These are phyloP conservation scores for Cutaneotrichosporon curvatum DNA, from an alignment of 1,284 basidiomycete genomes.

Conservation along the genomic window DNA sequence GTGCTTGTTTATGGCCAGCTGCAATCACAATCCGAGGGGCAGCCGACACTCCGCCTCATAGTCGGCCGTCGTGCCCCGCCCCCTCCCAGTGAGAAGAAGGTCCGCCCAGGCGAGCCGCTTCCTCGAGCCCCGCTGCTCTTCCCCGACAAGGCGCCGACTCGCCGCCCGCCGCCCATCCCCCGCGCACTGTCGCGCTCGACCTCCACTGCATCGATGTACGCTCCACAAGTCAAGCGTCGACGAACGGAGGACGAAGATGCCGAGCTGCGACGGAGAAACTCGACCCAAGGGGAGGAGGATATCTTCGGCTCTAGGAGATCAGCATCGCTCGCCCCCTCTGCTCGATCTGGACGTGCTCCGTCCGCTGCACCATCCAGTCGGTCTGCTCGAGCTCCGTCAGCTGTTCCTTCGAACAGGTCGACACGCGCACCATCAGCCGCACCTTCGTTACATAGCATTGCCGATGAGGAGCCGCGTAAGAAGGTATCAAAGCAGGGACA, in stretches of 20 bases:
- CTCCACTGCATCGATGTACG: constrained; percentile 36
- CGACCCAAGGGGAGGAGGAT: constrained; percentile 29
- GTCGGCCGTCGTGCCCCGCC: constrained; percentile 28
- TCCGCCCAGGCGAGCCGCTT: constrained; percentile 44
- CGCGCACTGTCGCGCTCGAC: constrained; percentile 18
- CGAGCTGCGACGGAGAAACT: constrained; percentile 7
- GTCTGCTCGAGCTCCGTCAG: background rate
- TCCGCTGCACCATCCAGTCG: background rate
- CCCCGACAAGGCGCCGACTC: constrained; percentile 24
- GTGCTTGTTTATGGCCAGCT: constrained; percentile 17
- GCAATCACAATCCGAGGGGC: background rate
- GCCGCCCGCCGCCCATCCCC: constrained; percentile 22
- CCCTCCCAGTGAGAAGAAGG: constrained; percentile 26
- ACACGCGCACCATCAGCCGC: constrained; percentile 5
- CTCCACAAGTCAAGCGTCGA: constrained; percentile 29
- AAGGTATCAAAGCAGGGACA: constrained; percentile 19
- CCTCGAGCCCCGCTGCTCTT: constrained; percentile 41
- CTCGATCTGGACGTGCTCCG: background rate
- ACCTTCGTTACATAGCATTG: background rate
- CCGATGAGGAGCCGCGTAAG: background rate
- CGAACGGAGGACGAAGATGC: constrained; percentile 16
- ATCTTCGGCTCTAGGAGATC: constrained; percentile 23
- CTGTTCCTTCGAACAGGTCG: background rate
- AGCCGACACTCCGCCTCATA: constrained; percentile 20
- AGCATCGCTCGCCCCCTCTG: too few relatives aligned